A percentile compares a stretch with the other conserved stretches of the same genome.
These are phyloP conservation scores for Calocera cornea DNA, from an alignment of 768 basidiomycete species.

Conservation along the genomic window DNA sequence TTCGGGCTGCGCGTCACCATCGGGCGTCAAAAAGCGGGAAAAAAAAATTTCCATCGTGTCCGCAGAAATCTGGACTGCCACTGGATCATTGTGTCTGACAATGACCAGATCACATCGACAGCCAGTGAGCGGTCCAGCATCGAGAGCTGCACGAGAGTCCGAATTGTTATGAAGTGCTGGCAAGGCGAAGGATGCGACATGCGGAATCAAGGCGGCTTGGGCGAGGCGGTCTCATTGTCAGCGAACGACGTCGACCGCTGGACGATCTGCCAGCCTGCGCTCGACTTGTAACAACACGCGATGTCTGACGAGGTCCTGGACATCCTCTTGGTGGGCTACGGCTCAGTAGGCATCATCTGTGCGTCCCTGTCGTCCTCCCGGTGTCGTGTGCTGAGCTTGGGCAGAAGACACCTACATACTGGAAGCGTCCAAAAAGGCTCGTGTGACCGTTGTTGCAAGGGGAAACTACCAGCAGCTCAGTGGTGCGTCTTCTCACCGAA, in stretches of 20 bases:
- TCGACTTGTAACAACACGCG: background rate
- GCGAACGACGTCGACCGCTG: background rate
- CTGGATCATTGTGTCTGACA: no score
- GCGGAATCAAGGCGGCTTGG: background rate
- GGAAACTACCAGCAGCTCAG: constrained; percentile 20
- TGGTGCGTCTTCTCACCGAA: background rate
- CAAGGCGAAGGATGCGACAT: background rate
- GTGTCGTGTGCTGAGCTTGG: background rate
- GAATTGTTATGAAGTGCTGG: background rate
- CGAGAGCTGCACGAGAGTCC: background rate
- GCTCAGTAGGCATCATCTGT: constrained; percentile 12
- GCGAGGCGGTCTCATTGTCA: background rate
- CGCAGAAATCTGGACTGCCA: no score
- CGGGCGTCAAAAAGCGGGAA: no score
- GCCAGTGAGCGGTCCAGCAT: no score
- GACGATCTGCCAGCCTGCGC: background rate
- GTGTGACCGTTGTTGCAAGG: constrained; percentile 27
- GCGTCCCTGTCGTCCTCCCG: background rate
- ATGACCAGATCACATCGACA: no score
- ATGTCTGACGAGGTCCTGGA: background rate
- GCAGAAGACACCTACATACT: constrained; percentile 8
- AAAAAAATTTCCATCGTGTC: no score
- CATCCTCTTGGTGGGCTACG: constrained; percentile 9
- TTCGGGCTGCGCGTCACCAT: no score
- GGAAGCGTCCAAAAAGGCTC: constrained; percentile 21